Evolutionary conservation across 441 rosid species (phyloP).

Genomic region (Melastoma candidum): DNA sequence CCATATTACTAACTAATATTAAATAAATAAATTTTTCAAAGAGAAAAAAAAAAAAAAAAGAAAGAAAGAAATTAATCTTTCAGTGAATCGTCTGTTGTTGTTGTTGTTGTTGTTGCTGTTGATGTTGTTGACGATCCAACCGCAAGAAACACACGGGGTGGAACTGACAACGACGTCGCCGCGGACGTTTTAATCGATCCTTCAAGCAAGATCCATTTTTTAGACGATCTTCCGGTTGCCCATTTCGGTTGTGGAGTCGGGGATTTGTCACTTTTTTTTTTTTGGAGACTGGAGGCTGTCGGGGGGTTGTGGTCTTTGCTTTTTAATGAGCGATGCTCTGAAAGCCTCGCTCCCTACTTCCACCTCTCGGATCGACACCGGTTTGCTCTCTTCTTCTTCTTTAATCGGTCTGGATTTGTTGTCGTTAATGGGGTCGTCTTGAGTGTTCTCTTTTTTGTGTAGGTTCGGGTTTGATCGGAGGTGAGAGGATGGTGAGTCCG

Average conservation of each 20-base stretch:
- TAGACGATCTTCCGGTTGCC: background rate
- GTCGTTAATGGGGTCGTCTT: too few relatives aligned
- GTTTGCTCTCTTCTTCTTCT: background rate
- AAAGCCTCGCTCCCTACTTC: too few relatives aligned
- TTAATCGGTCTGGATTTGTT: conserved; percentile 2
- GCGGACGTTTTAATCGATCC: conserved; percentile 46
- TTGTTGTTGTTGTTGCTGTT: background rate
- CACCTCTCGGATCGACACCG: too few relatives aligned
- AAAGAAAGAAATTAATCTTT: too few relatives aligned
- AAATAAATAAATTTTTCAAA: too few relatives aligned
- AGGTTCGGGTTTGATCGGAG: conserved; percentile 7
- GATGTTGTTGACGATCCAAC: conserved; percentile 2
- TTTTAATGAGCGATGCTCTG: too few relatives aligned
- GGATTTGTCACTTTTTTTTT: background rate
- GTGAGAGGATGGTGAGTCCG: conserved; percentile 46
- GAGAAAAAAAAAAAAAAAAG: too few relatives aligned
- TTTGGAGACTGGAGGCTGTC: background rate
- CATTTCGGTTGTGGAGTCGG: background rate
- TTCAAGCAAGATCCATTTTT: conserved; percentile 52
- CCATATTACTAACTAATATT: too few relatives aligned
- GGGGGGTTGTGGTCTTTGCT: too few relatives aligned
- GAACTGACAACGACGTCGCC: conserved; percentile 53
- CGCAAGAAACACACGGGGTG: background rate
- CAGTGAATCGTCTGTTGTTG: too few relatives aligned
- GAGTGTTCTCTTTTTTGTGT: background rate